phyloP scores from a whole-genome alignment of 2,329 filamentous ascomycete genomes.

The Dactylellina drechsleri region DNA sequence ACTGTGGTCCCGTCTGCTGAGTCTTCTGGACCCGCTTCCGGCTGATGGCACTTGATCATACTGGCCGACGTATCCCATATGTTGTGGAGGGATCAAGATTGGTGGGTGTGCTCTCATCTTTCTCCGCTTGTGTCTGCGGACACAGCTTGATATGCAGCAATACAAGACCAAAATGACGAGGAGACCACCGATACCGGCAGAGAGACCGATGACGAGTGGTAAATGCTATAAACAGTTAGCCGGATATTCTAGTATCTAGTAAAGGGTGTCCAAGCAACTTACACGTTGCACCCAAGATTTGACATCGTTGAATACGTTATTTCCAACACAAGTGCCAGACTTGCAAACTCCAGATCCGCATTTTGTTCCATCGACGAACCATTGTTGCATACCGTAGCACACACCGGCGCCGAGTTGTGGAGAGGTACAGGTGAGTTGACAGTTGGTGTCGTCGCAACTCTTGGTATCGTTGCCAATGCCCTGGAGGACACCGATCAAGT shows the following conservation, averaged over 20 bases:
- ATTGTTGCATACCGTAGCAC: conserved; percentile 83
- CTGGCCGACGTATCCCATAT: conserved; percentile 47
- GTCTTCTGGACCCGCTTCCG: conserved; percentile 22
- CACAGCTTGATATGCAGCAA: conserved; percentile 72
- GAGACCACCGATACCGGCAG: conserved; percentile 75
- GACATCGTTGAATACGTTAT: conserved; percentile 76
- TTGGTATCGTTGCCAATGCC: conserved; percentile 79
- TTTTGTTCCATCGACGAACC: conserved; percentile 90
- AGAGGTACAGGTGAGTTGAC: conserved; percentile 77
- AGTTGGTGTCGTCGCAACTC: conserved; percentile 78
- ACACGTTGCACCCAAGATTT: conserved; percentile 73
- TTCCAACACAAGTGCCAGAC: conserved; percentile 80
- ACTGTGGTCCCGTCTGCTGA: conserved; percentile 36
- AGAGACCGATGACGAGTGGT: conserved; percentile 82
- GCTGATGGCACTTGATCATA: conserved; percentile 13
- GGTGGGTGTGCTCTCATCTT: conserved; percentile 48
- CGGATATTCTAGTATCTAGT: not conserved
- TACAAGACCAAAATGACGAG: conserved; percentile 74
- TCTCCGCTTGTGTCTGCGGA: conserved; percentile 61
- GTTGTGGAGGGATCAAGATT: conserved; percentile 50
- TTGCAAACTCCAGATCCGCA: conserved; percentile 80
- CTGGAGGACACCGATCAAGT: conserved; percentile 76
- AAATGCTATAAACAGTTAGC: conserved; percentile 69
- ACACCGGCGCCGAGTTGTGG: conserved; percentile 72
- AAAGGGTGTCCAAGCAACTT: conserved; percentile 4